phyloP scores from a whole-genome alignment of 805 yeast genomes.

The Sugiyamaella floridensis region DNA sequence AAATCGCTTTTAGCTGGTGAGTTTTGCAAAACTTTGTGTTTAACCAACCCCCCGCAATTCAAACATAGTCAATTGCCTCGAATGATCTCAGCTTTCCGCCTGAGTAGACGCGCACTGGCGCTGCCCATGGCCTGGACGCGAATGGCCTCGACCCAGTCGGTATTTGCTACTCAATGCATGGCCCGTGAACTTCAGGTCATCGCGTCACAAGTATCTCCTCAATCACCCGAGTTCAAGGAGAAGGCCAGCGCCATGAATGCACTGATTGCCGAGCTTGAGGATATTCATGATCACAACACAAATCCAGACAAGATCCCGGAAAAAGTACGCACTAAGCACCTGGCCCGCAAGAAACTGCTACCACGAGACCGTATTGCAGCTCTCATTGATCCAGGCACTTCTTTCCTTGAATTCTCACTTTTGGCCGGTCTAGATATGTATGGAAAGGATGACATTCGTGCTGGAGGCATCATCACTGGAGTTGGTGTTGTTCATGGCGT shows the following conservation, averaged over 20 bases:
- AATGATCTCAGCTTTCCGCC: not conserved
- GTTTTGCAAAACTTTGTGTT: no score
- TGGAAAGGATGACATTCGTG: conserved; percentile 27
- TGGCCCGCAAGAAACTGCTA: conserved; percentile 25
- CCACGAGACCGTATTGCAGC: conserved; percentile 28
- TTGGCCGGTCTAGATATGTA: conserved; percentile 29
- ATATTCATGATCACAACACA: conserved; percentile 18
- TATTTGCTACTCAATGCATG: conserved; percentile 8
- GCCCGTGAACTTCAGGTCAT: conserved; percentile 15
- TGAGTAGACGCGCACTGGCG: not conserved
- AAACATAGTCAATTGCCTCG: not conserved
- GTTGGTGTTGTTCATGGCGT: conserved; percentile 27
- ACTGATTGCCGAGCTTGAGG: conserved; percentile 14
- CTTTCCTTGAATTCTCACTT: conserved; percentile 26
- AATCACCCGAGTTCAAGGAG: conserved; percentile 20
- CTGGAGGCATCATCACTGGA: conserved; percentile 30
- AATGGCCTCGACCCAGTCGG: not conserved
- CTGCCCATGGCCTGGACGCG: not conserved
- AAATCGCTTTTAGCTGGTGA: no score
- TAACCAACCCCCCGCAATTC: no score
- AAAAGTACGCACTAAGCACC: conserved; percentile 25
- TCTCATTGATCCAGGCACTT: conserved; percentile 28
- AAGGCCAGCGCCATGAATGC: conserved; percentile 19
- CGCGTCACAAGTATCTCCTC: conserved; percentile 20
- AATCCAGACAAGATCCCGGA: conserved; percentile 24